These are phyloP conservation scores for Rachicladosporium sp. DNA, from an alignment of 2,329 filamentous ascomycete species.

Conservation along the genomic window DNA sequence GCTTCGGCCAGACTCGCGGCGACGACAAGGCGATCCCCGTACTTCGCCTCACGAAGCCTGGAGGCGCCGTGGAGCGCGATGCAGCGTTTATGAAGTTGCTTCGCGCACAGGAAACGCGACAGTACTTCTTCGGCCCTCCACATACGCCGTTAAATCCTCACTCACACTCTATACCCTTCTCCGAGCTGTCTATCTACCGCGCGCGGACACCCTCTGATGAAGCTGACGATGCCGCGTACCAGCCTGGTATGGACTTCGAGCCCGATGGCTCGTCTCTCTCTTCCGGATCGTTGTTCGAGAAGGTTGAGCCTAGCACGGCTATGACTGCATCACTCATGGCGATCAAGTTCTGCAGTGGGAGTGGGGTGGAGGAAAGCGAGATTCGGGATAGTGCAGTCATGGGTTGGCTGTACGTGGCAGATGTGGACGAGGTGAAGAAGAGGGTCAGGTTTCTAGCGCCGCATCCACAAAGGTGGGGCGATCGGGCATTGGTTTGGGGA, in stretches of 20 bases:
- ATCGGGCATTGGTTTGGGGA: conserved; percentile 70
- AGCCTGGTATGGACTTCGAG: conserved; percentile 28
- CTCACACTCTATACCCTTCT: conserved; percentile 72
- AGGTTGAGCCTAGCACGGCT: conserved; percentile 49
- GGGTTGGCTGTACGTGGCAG: conserved; percentile 86
- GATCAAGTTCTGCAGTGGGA: conserved; percentile 58
- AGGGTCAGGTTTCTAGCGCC: conserved; percentile 74
- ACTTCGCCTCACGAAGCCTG: conserved; percentile 69
- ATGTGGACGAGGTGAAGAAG: conserved; percentile 75
- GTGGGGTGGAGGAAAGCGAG: conserved; percentile 54
- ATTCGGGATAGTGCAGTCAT: conserved; percentile 71
- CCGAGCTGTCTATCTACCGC: conserved; percentile 55
- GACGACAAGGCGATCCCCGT: conserved; percentile 58
- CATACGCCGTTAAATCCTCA: conserved; percentile 67
- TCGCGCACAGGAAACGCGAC: conserved; percentile 66
- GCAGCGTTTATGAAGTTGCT: conserved; percentile 59
- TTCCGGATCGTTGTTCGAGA: conserved; percentile 22
- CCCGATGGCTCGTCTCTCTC: not conserved
- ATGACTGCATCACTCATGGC: conserved; percentile 76
- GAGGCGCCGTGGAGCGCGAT: conserved; percentile 69
- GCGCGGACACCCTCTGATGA: conserved; percentile 16
- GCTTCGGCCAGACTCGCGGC: conserved; percentile 41
- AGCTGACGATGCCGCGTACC: conserved; percentile 28
- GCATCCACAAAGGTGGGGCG: conserved; percentile 67
- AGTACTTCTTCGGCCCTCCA: conserved; percentile 84